phyloP scores from a whole-genome alignment of 257 asterid species.

The Solanum pimpinellifolium region DNA sequence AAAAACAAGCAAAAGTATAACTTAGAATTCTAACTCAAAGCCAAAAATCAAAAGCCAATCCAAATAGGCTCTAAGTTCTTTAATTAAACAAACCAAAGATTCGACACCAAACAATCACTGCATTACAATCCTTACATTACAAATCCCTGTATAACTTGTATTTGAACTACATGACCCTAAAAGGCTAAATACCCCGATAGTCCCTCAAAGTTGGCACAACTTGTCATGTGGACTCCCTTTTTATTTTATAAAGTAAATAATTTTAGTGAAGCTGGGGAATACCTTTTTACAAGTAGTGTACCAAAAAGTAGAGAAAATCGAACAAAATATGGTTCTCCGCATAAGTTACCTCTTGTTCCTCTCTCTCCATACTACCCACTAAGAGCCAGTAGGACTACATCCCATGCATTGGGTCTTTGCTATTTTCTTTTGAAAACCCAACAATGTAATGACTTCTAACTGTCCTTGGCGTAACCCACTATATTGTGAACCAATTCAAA shows the following conservation, averaged over 20 bases:
- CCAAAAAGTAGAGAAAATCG: neutral
- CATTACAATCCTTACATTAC: neutral
- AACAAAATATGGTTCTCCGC: neutral
- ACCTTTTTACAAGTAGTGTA: neutral
- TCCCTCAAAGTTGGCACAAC: neutral
- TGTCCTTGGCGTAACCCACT: neutral
- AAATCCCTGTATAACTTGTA: neutral
- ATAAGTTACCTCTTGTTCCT: neutral
- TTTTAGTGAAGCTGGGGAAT: neutral
- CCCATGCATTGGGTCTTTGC: neutral
- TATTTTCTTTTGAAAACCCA: neutral
- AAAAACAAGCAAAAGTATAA: neutral
- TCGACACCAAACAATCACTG: neutral
- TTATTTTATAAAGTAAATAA: neutral
- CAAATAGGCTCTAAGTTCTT: neutral
- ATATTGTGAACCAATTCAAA: neutral
- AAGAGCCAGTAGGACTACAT: neutral
- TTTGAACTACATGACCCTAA: neutral
- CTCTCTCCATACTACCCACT: neutral
- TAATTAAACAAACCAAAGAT: neutral
- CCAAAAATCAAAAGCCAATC: neutral
- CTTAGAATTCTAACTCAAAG: neutral
- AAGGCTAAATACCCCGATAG: neutral
- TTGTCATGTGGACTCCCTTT: neutral
- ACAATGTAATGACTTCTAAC: neutral